Conservation (phyloP, 129 eudicot genomes). For the Sambucus nigra region DNA sequence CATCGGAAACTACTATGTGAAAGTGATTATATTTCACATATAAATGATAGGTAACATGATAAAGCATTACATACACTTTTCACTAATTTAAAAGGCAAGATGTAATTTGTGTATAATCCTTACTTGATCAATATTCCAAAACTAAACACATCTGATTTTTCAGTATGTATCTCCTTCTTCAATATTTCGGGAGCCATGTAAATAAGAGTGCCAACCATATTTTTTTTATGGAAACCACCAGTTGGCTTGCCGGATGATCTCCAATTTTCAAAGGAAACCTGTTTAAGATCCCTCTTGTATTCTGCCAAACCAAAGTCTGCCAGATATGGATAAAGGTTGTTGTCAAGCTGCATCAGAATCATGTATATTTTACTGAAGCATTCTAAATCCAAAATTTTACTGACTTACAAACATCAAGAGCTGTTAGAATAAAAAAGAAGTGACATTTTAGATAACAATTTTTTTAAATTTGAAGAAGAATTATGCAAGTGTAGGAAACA, state of each 20-base stretch:
- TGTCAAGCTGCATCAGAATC: constrained; percentile 58
- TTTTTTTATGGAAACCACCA: constrained; percentile 91
- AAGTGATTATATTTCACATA: background rate
- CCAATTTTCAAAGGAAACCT: constrained; percentile 61
- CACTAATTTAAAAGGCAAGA: constrained; percentile 6
- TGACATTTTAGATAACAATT: background rate
- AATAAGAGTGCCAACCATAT: constrained; percentile 98
- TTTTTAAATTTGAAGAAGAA: background rate
- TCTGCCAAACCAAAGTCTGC: constrained; percentile 97
- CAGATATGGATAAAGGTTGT: constrained; percentile 57
- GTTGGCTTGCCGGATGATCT: constrained; percentile 95
- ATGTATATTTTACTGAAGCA: constrained; percentile 6
- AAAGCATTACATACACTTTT: background rate
- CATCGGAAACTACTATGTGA: background rate
- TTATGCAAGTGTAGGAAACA: constrained; percentile 8
- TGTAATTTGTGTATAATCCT: constrained; percentile 15
- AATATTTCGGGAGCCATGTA: constrained; percentile 98
- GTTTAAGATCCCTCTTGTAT: constrained; percentile 66
- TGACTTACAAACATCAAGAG: background rate
- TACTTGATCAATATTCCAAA: constrained; percentile 87
- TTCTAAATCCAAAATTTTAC: constrained; percentile 1
- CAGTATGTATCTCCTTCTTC: constrained; percentile 73
- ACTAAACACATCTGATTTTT: constrained; percentile 89
- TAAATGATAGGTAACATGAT: background rate
- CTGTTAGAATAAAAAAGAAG: background rate